These are phyloP conservation scores for Fusarium lyarnte DNA, from an alignment of 2,329 filamentous ascomycete species.

Conservation along the genomic window DNA sequence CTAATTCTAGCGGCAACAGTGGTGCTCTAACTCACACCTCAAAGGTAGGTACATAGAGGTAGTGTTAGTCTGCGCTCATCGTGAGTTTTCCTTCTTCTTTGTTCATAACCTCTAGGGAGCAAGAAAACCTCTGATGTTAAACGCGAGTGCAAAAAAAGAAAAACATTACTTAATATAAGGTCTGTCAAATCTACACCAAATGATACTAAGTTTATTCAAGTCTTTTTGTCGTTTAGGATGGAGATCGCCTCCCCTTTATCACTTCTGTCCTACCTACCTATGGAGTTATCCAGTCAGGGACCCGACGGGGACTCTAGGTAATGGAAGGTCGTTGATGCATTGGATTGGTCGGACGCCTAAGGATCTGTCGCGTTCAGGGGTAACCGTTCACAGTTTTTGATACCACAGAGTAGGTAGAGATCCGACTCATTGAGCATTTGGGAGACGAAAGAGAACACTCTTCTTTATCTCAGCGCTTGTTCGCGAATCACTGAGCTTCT, in stretches of 20 bases:
- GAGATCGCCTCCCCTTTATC: background rate
- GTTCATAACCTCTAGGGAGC: background rate
- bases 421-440: background rate
- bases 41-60: background rate
- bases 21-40: background rate
- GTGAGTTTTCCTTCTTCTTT: slow-evolving; percentile 1
- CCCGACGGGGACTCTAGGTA: slow-evolving; percentile 2
- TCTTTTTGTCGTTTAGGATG: background rate
- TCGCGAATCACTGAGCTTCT: background rate
- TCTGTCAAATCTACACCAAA: background rate
- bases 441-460: background rate
- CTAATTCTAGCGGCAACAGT: background rate
- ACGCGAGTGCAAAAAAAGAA: background rate
- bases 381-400: background rate
- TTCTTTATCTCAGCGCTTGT: background rate
- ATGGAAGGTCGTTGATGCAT: background rate
- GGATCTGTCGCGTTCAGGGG: slow-evolving; percentile 10
- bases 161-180: background rate
- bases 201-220: background rate
- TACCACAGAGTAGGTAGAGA: background rate
- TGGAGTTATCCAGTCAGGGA: no score
- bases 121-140: background rate
- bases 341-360: slow-evolving; percentile 1
- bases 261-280: slow-evolving; percentile 6
- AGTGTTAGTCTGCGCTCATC: background rate